Evolutionary conservation across 1,284 basidiomycete genomes (phyloP).

Genomic region (Trametes polyzona): DNA sequence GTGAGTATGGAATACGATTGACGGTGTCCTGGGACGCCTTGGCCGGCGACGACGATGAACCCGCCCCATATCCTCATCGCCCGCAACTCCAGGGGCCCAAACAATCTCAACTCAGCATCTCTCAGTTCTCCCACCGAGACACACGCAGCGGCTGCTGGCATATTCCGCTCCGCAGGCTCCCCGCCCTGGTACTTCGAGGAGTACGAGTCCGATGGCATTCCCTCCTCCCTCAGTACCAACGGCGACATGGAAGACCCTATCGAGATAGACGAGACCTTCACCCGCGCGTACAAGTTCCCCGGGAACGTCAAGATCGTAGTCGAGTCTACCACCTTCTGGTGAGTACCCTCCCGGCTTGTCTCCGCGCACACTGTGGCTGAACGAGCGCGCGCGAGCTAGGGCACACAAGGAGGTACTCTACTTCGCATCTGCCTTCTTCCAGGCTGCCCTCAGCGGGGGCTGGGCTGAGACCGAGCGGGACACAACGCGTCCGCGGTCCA

Average conservation of each 20-base stretch:
- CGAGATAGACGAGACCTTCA: conserved; percentile 76
- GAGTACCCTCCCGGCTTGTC: conserved; percentile 30
- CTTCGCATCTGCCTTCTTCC: conserved; percentile 86
- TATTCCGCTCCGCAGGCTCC: conserved; percentile 76
- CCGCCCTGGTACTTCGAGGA: conserved; percentile 78
- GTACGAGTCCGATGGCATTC: conserved; percentile 68
- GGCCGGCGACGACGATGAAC: conserved; percentile 51
- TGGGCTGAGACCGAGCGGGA: conserved; percentile 75
- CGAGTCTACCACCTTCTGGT: conserved; percentile 84
- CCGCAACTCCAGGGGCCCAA: conserved; percentile 68
- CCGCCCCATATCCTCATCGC: conserved; percentile 85
- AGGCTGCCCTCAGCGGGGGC: conserved; percentile 79
- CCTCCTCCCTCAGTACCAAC: conserved; percentile 66
- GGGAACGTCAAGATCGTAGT: conserved; percentile 87
- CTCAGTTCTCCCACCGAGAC: conserved; percentile 84
- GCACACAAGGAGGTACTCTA: conserved; percentile 84
- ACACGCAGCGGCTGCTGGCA: conserved; percentile 80
- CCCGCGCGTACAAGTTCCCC: conserved; percentile 63
- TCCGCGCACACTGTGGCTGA: conserved; percentile 5
- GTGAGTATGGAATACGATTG: no score
- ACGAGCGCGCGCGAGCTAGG: conserved; percentile 46
- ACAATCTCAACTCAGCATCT: conserved; percentile 67
- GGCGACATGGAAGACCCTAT: conserved; percentile 67
- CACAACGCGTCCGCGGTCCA: conserved; percentile 67
- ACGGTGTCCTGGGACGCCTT: neutral